These are phyloP conservation scores for Thelonectria olida DNA, from an alignment of 2,329 filamentous ascomycete genomes.

Conservation along the genomic window DNA sequence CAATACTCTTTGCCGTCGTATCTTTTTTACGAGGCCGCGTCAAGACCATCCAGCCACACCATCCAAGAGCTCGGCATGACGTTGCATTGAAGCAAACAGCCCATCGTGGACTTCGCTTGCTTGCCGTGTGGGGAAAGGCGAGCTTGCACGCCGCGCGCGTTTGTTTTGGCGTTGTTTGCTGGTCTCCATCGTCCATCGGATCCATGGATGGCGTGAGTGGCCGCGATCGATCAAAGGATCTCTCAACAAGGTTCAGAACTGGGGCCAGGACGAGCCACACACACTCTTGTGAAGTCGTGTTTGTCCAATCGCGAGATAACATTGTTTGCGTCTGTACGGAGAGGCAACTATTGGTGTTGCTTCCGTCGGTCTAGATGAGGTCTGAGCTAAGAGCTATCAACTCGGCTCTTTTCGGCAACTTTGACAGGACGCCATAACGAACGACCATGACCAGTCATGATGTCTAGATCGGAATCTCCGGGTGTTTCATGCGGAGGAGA, in stretches of 20 bases:
- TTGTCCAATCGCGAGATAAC: constrained; percentile 14
- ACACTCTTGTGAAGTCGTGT: constrained; percentile 4
- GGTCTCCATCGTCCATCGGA: background rate
- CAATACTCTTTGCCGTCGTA: background rate
- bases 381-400: background rate
- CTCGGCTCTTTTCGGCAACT: background rate
- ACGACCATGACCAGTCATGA: background rate
- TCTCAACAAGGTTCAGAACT: constrained; percentile 7
- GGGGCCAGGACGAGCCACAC: background rate
- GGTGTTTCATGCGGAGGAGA: background rate
- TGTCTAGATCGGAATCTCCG: background rate
- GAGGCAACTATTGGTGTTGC: background rate
- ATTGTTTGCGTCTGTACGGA: background rate
- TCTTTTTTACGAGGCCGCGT: constrained; percentile 10
- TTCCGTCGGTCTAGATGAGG: background rate
- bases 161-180: background rate
- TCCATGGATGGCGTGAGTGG: constrained; percentile 4
- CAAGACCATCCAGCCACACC: constrained; percentile 22
- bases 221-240: constrained; percentile 19
- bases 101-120: background rate
- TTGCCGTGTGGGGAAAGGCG: constrained; percentile 7
- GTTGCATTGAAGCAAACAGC: constrained; percentile 12
- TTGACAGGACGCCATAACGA: background rate
- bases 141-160: background rate
- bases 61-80: constrained; percentile 3